Conservation (phyloP, 345 rosid genomes). For the Rhizophora mangle region DNA sequence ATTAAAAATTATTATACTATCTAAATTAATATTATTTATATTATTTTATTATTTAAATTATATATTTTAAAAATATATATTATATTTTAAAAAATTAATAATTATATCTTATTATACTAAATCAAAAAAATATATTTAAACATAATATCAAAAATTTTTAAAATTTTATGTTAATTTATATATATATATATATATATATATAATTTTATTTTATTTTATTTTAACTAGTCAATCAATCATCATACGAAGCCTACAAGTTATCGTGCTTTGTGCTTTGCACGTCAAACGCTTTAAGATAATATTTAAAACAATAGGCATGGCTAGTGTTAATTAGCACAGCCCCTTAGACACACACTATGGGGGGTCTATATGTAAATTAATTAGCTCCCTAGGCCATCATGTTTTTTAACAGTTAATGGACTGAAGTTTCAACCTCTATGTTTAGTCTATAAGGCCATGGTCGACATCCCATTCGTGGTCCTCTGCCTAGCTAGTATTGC, state of each 20-base stretch:
- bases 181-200: neutral
- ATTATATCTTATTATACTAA: no score
- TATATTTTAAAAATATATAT: no score
- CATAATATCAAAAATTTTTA: no score
- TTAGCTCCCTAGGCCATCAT: neutral
- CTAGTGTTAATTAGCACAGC: no score
- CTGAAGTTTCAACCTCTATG: conserved; percentile 30
- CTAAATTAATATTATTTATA: no score
- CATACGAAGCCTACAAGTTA: conserved; percentile 11
- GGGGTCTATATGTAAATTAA: neutral
- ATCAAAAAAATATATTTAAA: no score
- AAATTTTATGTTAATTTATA: no score
- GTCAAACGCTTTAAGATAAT: neutral
- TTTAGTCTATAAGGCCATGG: conserved; percentile 10
- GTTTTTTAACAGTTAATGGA: neutral
- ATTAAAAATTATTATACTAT: no score
- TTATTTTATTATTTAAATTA: no score
- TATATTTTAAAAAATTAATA: no score
- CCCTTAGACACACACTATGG: no score
- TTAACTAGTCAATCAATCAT: neutral
- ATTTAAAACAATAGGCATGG: neutral
- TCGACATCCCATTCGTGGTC: conserved; percentile 17
- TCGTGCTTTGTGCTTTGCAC: conserved; percentile 18
- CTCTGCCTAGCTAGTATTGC: neutral
- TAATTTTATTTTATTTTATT: no score